A percentile compares a stretch with the other conserved stretches of the same genome.
Evolutionary conservation across 2,329 filamentous ascomycete species (phyloP).

Genomic region (Xylaria sp.): DNA sequence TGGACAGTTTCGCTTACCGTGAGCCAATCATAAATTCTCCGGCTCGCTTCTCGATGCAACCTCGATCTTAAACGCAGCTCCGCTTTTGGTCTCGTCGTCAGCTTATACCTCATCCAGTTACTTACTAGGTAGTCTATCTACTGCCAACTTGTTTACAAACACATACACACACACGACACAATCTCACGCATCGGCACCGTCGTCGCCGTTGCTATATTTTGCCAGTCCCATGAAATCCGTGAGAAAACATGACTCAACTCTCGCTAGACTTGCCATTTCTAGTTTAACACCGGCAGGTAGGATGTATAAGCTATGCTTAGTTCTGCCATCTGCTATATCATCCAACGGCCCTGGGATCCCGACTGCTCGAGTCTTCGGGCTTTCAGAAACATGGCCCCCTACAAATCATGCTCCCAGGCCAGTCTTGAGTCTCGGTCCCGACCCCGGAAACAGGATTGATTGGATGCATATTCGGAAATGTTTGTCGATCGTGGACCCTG

Average conservation of each 20-base stretch:
- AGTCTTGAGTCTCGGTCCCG: slow-evolving; percentile 2
- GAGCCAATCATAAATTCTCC: slow-evolving; percentile 47
- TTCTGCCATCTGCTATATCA: neutral
- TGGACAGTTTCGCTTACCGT: slow-evolving; percentile 46
- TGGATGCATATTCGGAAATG: slow-evolving; percentile 8
- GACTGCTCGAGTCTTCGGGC: neutral
- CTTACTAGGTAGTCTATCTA: neutral
- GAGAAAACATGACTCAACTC: neutral
- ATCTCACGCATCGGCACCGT: slow-evolving; percentile 14
- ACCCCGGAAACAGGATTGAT: slow-evolving; percentile 20
- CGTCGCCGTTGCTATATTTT: slow-evolving; percentile 22
- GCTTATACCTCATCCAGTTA: slow-evolving; percentile 18
- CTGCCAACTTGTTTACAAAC: neutral
- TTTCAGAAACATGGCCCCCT: slow-evolving; percentile 6
- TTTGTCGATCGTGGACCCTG: slow-evolving; percentile 28
- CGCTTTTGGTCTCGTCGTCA: slow-evolving; percentile 22
- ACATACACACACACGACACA: slow-evolving; percentile 5
- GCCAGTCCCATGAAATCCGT: neutral
- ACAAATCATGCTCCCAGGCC: slow-evolving; percentile 5
- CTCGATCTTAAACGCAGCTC: slow-evolving; percentile 38
- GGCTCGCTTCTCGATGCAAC: slow-evolving; percentile 49
- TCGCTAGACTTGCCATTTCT: slow-evolving; percentile 13
- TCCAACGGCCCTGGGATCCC: neutral
- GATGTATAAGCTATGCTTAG: neutral
- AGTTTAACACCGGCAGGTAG: neutral